Base-by-base conservation (phyloP, 225 moss, liverwort and hornwort species). In the Takakia lepidozioides region DNA sequence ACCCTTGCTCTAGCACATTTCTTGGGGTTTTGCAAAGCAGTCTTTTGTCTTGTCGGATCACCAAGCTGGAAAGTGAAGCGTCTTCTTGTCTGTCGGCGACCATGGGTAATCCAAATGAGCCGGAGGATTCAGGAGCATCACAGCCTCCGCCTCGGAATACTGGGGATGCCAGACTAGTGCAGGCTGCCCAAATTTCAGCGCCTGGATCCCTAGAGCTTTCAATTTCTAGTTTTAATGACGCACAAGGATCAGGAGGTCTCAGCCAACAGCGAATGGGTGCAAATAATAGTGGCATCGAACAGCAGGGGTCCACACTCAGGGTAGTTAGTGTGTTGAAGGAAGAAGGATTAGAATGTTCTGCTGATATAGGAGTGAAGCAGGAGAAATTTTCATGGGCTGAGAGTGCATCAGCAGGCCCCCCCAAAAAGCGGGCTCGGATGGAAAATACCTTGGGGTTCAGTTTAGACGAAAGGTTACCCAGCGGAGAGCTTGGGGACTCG, bases 1-100 rank as follows among this genome's bases (percentile, higher is more conserved):
- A 55, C 39, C 54, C 41, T 40, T 55, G 54, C 40, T 27, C 42
- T 43, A 28, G 54, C 42, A 41, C 54, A 43, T 29, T 41, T 55
- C 54, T 20, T 55, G 54, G 54, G 25, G 41, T 19, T 55, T 39
- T 55, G 54, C 54, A 41, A 27, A 29, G 40, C 54, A 43, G 42
- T 55, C 25, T 26, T 38, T 24, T 26, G 36, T 46, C 22, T 23
- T 55, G 54, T 21, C 22, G 54, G 40, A 26, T 20, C 54, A 55
- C 54, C 41, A 42, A 42, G 42, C 23, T 43, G 42, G 54, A 55
- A 27, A 55, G 54, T 55, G 54, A 55, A 64, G 78, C 78, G 30
- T 72, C 78, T 45, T 78, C 78, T 27, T 78, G 78, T 65, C 68
- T 72, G 48, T 78, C 78, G 58, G 64, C 78, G 49, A 78, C 78